A percentile compares a stretch with the other conserved stretches of the same genome.
Conservation (phyloP, 2,329 filamentous ascomycete species). For the Xenosphaeropsis pyriputrescens region DNA sequence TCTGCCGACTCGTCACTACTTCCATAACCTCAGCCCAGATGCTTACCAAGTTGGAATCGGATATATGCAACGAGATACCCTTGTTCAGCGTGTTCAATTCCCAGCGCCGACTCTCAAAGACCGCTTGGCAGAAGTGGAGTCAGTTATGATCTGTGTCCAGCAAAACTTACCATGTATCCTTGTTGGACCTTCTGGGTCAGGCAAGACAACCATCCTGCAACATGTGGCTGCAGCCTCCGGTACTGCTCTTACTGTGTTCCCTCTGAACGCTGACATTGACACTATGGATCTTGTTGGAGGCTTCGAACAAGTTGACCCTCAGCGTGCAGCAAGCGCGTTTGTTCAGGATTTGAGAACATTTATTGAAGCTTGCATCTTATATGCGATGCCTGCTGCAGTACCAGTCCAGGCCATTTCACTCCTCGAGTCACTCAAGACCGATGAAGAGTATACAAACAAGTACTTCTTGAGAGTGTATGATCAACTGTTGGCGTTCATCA, state of each 20-base stretch:
- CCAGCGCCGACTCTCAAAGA: slow-evolving; percentile 33
- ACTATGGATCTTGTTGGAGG: slow-evolving; percentile 95
- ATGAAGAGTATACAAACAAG: slow-evolving; percentile 4
- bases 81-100: slow-evolving; percentile 34
- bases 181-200: slow-evolving; percentile 70
- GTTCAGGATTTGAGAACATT: slow-evolving; percentile 35
- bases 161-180: slow-evolving; percentile 82
- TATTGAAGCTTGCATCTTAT: slow-evolving; percentile 34
- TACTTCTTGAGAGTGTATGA: slow-evolving; percentile 15
- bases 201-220: slow-evolving; percentile 70
- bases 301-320: slow-evolving; percentile 84
- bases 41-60: slow-evolving; percentile 72
- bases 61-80: slow-evolving; percentile 43
- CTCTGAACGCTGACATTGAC: slow-evolving; percentile 89
- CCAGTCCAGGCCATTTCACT: slow-evolving; percentile 32
- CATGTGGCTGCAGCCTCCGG: slow-evolving; percentile 71
- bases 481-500: slow-evolving; percentile 14
- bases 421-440: slow-evolving; percentile 30
- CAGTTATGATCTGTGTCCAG: slow-evolving; percentile 73
- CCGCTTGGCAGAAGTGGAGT: slow-evolving; percentile 64
- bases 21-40: slow-evolving; percentile 51
- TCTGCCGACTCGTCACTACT: slow-evolving; percentile 40
- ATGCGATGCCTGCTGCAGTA: slow-evolving; percentile 28
- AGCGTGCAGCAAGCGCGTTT: slow-evolving; percentile 53
- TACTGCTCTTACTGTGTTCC: slow-evolving; percentile 63